Conservation (phyloP, 176 grass and related monocot species). For the Eremochloa ophiuroides region DNA sequence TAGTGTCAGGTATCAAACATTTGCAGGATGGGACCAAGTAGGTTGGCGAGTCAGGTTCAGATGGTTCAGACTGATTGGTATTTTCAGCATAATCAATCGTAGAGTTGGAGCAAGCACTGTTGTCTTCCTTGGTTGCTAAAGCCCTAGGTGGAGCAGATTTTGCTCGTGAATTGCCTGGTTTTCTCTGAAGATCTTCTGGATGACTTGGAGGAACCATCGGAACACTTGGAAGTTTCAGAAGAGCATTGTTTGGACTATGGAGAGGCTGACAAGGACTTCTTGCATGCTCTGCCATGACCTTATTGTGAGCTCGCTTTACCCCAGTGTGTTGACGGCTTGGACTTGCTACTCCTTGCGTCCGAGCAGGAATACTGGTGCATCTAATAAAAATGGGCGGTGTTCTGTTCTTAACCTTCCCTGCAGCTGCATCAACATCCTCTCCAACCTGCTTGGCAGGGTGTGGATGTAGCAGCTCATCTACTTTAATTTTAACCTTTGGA, state of each 20-base stretch:
- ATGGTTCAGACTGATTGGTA: slow-evolving; percentile 38
- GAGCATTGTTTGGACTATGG: slow-evolving; percentile 20
- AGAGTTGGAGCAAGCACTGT: slow-evolving; percentile 25
- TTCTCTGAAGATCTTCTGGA: slow-evolving; percentile 26
- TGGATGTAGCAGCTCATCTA: slow-evolving; percentile 32
- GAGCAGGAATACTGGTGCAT: slow-evolving; percentile 35
- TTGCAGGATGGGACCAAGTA: slow-evolving; percentile 30
- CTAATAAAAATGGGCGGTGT: slow-evolving; percentile 34
- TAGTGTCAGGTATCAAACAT: slow-evolving; percentile 23
- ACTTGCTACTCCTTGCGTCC: slow-evolving; percentile 37
- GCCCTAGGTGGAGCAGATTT: slow-evolving; percentile 39
- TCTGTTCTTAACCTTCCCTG: slow-evolving; percentile 47
- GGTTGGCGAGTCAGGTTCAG: slow-evolving; percentile 42
- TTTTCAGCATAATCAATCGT: slow-evolving; percentile 26
- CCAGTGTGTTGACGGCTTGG: slow-evolving; percentile 43
- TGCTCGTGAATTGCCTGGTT: slow-evolving; percentile 18
- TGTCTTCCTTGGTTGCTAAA: slow-evolving; percentile 28
- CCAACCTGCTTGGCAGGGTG: slow-evolving; percentile 41
- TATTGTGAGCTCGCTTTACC: slow-evolving; percentile 45
- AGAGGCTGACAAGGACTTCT: slow-evolving; percentile 40
- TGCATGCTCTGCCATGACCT: slow-evolving; percentile 35
- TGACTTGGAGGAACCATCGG: slow-evolving; percentile 35
- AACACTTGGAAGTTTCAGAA: slow-evolving; percentile 21
- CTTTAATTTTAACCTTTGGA: slow-evolving; percentile 41
- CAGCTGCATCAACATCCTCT: slow-evolving; percentile 28